Evolutionary conservation across 305 asterid genomes (phyloP).

Genomic region (Withania somnifera): DNA sequence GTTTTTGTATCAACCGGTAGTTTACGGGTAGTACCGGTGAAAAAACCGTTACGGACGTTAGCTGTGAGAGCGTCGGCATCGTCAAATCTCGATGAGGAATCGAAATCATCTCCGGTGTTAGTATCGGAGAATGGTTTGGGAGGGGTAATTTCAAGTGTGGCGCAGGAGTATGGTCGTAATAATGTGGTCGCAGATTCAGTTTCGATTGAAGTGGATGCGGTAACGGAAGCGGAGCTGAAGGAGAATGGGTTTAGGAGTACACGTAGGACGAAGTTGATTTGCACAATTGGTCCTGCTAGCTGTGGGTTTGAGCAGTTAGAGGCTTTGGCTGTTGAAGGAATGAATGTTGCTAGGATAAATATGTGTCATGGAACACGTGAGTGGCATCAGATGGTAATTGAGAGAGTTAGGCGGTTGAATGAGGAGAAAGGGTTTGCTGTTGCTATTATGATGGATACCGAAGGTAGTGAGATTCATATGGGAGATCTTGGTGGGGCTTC

Average conservation of each 20-base stretch:
- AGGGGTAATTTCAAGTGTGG: too few species aligned
- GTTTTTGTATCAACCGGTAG: conserved; percentile 13
- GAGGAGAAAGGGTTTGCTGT: conserved; percentile 96
- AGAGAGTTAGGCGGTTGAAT: conserved; percentile 77
- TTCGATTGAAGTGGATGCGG: conserved; percentile 82
- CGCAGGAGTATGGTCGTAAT: conserved; percentile 1
- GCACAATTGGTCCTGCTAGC: conserved; percentile 85
- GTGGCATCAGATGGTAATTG: conserved; percentile 82
- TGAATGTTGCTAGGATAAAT: conserved; percentile 95
- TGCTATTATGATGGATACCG: conserved; percentile 99
- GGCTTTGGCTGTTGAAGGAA: conserved; percentile 93
- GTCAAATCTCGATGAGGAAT: conserved; percentile 1
- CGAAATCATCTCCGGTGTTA: conserved; percentile 18
- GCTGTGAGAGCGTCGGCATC: conserved; percentile 15
- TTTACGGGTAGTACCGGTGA: conserved; percentile 24
- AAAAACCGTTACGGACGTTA: conserved; percentile 15
- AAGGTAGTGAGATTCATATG: conserved; percentile 98
- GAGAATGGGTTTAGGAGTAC: conserved; percentile 98
- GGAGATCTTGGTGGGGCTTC: conserved; percentile 95
- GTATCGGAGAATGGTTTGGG: conserved; percentile 48
- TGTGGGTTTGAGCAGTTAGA: conserved; percentile 86
- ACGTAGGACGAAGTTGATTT: conserved; percentile 80
- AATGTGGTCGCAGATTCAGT: conserved; percentile 27
- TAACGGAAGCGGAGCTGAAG: conserved; percentile 90
- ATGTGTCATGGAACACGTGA: conserved; percentile 99